These are phyloP conservation scores for Pleurotus ostreatus DNA, from an alignment of 768 basidiomycete genomes.

Conservation along the genomic window DNA sequence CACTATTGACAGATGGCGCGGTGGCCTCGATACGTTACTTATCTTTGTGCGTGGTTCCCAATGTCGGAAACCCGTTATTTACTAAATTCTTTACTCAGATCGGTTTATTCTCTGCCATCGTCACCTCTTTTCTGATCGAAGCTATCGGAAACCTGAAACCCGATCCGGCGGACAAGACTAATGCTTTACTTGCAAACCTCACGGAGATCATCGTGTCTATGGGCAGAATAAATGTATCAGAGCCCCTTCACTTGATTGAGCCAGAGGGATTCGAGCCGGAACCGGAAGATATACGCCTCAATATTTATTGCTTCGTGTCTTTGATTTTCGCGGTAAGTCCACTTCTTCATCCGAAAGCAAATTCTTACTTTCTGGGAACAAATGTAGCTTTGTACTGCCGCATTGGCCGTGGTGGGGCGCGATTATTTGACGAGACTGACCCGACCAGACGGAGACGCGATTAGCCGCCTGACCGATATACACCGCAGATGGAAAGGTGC, in stretches of 20 bases:
- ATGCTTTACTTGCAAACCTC: slow-evolving; percentile 14
- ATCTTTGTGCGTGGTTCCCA: slow-evolving; percentile 16
- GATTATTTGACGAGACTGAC: slow-evolving; percentile 11
- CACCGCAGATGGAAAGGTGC: slow-evolving; percentile 9
- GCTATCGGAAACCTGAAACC: slow-evolving; percentile 9
- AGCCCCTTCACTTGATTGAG: background rate
- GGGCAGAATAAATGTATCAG: background rate
- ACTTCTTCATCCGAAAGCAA: background rate
- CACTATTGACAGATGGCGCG: slow-evolving; percentile 16
- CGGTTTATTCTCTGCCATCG: slow-evolving; percentile 17
- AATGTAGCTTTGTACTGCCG: slow-evolving; percentile 14
- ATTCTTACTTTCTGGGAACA: background rate
- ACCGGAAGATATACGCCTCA: slow-evolving; percentile 11
- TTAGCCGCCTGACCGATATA: slow-evolving; percentile 11
- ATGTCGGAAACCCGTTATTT: no score
- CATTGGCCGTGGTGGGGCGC: slow-evolving; percentile 13
- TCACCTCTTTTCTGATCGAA: slow-evolving; percentile 16
- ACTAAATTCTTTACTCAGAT: slow-evolving; percentile 4
- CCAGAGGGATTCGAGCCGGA: slow-evolving; percentile 8
- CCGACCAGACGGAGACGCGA: slow-evolving; percentile 10
- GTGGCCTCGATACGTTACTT: slow-evolving; percentile 16
- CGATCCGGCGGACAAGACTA: slow-evolving; percentile 10
- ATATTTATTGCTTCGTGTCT: slow-evolving; percentile 15
- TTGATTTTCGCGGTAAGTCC: slow-evolving; percentile 15
- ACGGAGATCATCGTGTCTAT: slow-evolving; percentile 11